phyloP scores from a whole-genome alignment of 2,329 filamentous ascomycete species.

The Dactylellina sp. region DNA sequence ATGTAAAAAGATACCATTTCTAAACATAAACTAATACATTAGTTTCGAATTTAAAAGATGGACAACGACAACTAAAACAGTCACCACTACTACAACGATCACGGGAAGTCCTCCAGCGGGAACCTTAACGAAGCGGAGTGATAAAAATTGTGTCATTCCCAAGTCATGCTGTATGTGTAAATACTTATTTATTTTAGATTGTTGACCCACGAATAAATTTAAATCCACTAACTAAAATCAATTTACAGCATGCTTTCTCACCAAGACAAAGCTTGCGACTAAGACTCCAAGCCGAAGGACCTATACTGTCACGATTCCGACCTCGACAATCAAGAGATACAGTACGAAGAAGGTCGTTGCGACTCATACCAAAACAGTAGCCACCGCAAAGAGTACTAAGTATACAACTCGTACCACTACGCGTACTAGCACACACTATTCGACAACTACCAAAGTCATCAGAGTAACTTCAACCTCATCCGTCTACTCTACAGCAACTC shows the following conservation, averaged over 20 bases:
- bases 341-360: conserved; percentile 1
- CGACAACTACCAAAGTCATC: background rate
- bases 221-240: too few species aligned
- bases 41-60: background rate
- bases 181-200: too few species aligned
- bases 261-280: background rate
- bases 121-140: background rate
- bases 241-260: conserved; percentile 11
- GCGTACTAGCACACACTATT: conserved; percentile 4
- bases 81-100: background rate
- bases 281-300: conserved; percentile 3
- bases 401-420: conserved; percentile 9
- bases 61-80: background rate
- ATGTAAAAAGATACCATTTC: too few species aligned
- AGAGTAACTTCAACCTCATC: background rate
- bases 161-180: conserved; percentile 8
- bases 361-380: conserved; percentile 2
- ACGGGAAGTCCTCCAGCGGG: background rate
- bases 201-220: too few species aligned
- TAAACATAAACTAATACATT: background rate
- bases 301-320: background rate
- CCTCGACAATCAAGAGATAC: background rate
- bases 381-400: background rate
- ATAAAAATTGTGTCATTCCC: background rate
- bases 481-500: background rate